Percentiles rank a stretch among this genome's conserved stretches.
These are phyloP conservation scores for Scopulariopsis brevicaulis DNA, from an alignment of 2,329 filamentous ascomycete genomes.

Conservation along the genomic window DNA sequence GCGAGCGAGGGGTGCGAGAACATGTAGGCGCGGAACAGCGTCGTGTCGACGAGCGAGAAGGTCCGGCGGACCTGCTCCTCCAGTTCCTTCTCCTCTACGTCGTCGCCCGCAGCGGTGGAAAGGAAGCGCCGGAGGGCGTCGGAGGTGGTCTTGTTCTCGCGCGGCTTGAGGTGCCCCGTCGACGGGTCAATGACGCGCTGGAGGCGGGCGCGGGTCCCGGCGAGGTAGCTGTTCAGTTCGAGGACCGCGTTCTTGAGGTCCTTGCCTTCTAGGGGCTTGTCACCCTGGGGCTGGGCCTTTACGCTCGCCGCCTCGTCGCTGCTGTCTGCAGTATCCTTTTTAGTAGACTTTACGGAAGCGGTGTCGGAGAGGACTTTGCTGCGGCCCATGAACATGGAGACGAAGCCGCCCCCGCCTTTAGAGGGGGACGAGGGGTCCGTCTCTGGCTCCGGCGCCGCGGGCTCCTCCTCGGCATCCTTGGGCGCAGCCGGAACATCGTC, in stretches of 20 bases:
- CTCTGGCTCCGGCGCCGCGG: background rate
- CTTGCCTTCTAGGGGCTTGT: conserved; percentile 59
- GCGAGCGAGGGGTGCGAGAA: conserved; percentile 76
- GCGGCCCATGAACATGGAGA: conserved; percentile 39
- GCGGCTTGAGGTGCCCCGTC: conserved; percentile 48
- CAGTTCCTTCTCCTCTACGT: conserved; percentile 47
- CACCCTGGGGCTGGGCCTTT: conserved; percentile 30
- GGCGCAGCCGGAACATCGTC: conserved; percentile 9
- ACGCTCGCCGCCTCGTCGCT: conserved; percentile 43
- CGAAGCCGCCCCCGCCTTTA: conserved; percentile 25
- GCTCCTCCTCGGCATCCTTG: conserved; percentile 13
- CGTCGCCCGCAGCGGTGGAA: conserved; percentile 22
- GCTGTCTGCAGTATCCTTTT: conserved; percentile 34
- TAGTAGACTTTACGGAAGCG: conserved; percentile 49
- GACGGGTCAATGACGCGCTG: conserved; percentile 51
- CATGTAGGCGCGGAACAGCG: conserved; percentile 92
- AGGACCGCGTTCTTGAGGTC: conserved; percentile 73
- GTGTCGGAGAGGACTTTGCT: conserved; percentile 38
- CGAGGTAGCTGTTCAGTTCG: conserved; percentile 78
- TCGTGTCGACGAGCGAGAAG: conserved; percentile 83
- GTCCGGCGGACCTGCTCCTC: conserved; percentile 62
- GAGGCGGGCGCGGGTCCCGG: conserved; percentile 63
- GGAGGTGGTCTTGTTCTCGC: conserved; percentile 28
- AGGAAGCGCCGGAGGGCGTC: conserved; percentile 45
- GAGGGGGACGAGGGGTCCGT: background rate